Percentiles rank a stretch among this genome's conserved stretches.
phyloP scores from a whole-genome alignment of 163 green algal species.

The Chloromonas sp. region DNA sequence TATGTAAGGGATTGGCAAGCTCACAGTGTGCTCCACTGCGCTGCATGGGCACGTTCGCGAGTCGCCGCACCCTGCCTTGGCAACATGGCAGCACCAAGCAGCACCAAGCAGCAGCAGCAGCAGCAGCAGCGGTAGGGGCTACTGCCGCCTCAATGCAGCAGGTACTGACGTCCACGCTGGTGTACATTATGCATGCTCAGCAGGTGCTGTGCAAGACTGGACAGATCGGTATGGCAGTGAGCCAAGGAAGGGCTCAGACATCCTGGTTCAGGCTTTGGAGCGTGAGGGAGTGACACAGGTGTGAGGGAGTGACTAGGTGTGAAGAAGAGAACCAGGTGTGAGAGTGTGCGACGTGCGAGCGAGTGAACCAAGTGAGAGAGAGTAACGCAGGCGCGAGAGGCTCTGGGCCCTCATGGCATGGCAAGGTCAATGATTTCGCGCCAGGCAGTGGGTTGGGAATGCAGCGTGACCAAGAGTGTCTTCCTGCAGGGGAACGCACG shows the following conservation, averaged over 20 bases:
- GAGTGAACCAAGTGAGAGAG: neutral
- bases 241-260: conserved; percentile 91
- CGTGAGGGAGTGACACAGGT: conserved; percentile 66
- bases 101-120: neutral
- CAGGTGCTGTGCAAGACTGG: conserved; percentile 48
- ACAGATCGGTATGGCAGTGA: conserved; percentile 73
- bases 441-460: too few relatives aligned
- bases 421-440: too few relatives aligned
- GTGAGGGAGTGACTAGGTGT: neutral
- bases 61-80: neutral
- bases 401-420: too few relatives aligned
- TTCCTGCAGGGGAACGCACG: too few relatives aligned
- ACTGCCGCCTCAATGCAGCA: too few relatives aligned
- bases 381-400: neutral
- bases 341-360: neutral
- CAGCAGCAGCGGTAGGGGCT: too few relatives aligned
- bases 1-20: neutral
- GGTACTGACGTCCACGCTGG: too few relatives aligned
- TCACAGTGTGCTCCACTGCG: too few relatives aligned
- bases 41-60: neutral
- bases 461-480: too few relatives aligned
- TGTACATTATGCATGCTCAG: neutral
- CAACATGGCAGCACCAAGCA: neutral
- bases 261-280: conserved; percentile 94
- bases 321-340: neutral